Percentiles rank a stretch among this genome's conserved stretches.
Evolutionary conservation across 495 filamentous ascomycete genomes (phyloP).

Genomic region (Penicillium pulvis): DNA sequence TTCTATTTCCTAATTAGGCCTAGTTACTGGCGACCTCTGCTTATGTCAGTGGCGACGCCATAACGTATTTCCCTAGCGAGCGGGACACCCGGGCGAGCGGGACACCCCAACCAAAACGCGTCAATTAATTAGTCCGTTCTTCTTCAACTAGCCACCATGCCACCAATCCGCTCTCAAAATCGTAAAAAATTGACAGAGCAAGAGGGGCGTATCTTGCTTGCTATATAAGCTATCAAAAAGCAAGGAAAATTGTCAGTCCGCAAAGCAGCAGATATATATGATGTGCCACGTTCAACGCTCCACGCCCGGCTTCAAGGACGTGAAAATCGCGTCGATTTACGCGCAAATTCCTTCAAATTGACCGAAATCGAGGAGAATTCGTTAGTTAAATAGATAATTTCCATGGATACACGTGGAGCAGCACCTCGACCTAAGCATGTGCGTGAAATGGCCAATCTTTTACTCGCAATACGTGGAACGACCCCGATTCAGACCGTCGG

Average conservation of each 20-base stretch:
- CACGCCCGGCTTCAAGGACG: not conserved
- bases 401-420: constrained; percentile 2
- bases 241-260: constrained; percentile 1
- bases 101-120: too few relatives aligned
- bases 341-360: not conserved
- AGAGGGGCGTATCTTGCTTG: constrained; percentile 1
- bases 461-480: not conserved
- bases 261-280: not conserved
- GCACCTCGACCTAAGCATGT: not conserved
- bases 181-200: not conserved
- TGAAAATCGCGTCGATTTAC: not conserved
- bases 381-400: not conserved
- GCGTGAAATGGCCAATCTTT: constrained; percentile 1
- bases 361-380: not conserved
- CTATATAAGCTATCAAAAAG: constrained; percentile 3
- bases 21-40: too few relatives aligned
- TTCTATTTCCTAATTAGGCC: too few relatives aligned
- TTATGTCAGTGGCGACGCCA: too few relatives aligned
- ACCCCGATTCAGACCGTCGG: constrained; percentile 3
- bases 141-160: not conserved
- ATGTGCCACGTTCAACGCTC: not conserved
- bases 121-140: too few relatives aligned
- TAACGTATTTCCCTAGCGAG: too few relatives aligned
- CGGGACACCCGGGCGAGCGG: too few relatives aligned
- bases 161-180: constrained; percentile 6